A percentile compares a stretch with the other conserved stretches of the same genome.
These are phyloP conservation scores for Euptelea pleiosperma DNA, from an alignment of 164 flowering plant species.

Conservation along the genomic window DNA sequence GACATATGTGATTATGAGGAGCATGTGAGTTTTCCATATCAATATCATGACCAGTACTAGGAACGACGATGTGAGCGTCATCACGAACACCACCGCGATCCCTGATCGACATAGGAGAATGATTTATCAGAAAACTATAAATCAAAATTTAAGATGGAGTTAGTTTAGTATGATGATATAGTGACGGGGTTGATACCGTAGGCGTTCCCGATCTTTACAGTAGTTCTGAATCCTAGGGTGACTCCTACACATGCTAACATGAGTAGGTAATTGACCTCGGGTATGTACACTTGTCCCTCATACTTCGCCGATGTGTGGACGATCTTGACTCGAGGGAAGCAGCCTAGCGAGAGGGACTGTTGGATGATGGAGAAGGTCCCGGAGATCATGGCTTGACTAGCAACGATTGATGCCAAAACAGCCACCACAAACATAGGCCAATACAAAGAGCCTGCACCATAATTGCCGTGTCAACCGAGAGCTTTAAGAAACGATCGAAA, in stretches of 20 bases:
- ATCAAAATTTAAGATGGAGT: too few relatives aligned
- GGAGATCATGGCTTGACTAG: conserved; percentile 63
- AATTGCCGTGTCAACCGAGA: neutral
- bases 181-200: too few relatives aligned
- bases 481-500: neutral
- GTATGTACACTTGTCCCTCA: too few relatives aligned
- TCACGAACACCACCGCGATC: too few relatives aligned
- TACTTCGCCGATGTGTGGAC: conserved; percentile 51
- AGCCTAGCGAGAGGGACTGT: conserved; percentile 52
- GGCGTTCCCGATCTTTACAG: conserved; percentile 58
- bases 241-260: conserved; percentile 53
- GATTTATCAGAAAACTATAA: too few relatives aligned
- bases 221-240: conserved; percentile 45
- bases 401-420: conserved; percentile 58
- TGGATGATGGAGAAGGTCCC: conserved; percentile 54
- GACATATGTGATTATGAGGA: conserved; percentile 32
- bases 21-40: conserved; percentile 70
- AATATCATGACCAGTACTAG: conserved; percentile 59
- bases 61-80: conserved; percentile 51
- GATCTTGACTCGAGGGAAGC: conserved; percentile 55
- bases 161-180: too few relatives aligned
- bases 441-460: conserved; percentile 35
- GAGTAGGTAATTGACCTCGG: conserved; percentile 47
- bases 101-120: conserved; percentile 45
- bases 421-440: conserved; percentile 76